A percentile compares a stretch with the other conserved stretches of the same genome.
These are phyloP conservation scores for Phytophthora agathidicida DNA, from an alignment of 352 stramenopile genomes.

Conservation along the genomic window DNA sequence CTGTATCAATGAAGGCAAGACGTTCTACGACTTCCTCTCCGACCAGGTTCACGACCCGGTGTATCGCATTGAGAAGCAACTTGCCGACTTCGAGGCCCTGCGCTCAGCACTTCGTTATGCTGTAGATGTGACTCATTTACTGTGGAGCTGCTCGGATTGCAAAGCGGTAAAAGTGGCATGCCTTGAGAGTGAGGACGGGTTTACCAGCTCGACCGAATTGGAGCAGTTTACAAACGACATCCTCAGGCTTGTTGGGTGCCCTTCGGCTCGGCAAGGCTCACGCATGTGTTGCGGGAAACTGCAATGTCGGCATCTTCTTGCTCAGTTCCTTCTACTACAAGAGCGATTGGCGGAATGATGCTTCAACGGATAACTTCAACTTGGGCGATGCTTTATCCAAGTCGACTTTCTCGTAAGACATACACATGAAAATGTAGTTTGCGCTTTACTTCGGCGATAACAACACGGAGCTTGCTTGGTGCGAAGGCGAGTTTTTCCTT, in stretches of 20 bases:
- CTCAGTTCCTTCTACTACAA: slow-evolving; percentile 6
- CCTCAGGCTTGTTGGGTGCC: not conserved
- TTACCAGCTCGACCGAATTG: not conserved
- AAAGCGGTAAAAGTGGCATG: slow-evolving; percentile 9
- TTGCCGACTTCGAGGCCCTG: slow-evolving; percentile 6
- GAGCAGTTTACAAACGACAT: slow-evolving; percentile 12
- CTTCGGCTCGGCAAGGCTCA: not conserved
- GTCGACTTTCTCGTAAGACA: too few relatives aligned
- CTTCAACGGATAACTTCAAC: slow-evolving; percentile 1
- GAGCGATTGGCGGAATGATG: too few relatives aligned
- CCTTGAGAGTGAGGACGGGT: not conserved
- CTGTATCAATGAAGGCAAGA: not conserved
- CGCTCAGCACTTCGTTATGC: not conserved
- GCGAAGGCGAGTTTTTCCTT: slow-evolving; percentile 2
- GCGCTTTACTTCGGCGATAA: too few relatives aligned
- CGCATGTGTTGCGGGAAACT: slow-evolving; percentile 15
- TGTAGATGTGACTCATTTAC: slow-evolving; percentile 15
- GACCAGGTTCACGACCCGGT: not conserved
- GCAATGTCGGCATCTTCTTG: slow-evolving; percentile 14
- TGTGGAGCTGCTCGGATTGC: slow-evolving; percentile 12
- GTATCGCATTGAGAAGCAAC: slow-evolving; percentile 10
- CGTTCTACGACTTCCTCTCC: not conserved
- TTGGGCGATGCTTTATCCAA: slow-evolving; percentile 12
- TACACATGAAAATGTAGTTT: too few relatives aligned
- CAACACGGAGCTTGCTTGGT: too few relatives aligned